Conservation (phyloP, 2,329 filamentous ascomycete species). For the Geosmithia putterillii region DNA sequence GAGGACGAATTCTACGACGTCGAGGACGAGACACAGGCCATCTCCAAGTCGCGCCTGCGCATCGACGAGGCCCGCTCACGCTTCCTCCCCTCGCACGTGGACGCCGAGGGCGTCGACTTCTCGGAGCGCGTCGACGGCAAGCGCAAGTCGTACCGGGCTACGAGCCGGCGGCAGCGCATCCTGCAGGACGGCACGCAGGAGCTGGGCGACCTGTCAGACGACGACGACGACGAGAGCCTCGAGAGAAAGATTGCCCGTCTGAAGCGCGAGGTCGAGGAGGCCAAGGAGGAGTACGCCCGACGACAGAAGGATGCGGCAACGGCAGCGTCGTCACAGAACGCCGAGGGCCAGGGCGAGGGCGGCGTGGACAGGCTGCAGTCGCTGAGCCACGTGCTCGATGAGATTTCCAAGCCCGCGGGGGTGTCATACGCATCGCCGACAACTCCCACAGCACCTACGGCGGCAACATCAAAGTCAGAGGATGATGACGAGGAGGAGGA, state of each 20-base stretch:
- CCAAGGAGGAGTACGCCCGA: constrained; percentile 49
- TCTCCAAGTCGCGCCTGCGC: constrained; percentile 66
- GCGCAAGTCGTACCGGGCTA: constrained; percentile 70
- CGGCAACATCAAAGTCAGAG: not conserved
- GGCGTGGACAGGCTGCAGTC: constrained; percentile 36
- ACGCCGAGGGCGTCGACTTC: constrained; percentile 72
- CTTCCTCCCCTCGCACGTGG: constrained; percentile 65
- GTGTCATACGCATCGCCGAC: not conserved
- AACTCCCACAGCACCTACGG: not conserved
- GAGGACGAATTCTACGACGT: constrained; percentile 53
- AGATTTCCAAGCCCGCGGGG: constrained; percentile 32
- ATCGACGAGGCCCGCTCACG: constrained; percentile 67
- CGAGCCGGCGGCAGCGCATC: constrained; percentile 53
- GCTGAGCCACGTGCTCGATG: constrained; percentile 60
- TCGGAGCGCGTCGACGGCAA: constrained; percentile 79
- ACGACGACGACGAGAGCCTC: constrained; percentile 63
- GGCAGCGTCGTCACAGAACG: constrained; percentile 20
- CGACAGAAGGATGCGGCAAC: constrained; percentile 37
- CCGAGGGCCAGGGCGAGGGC: constrained; percentile 31
- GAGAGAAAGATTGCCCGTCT: constrained; percentile 71
- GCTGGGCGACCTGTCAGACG: constrained; percentile 64
- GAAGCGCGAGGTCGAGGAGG: constrained; percentile 69
- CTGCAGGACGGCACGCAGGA: constrained; percentile 52
- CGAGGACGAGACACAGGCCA: constrained; percentile 50
- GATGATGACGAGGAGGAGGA: not conserved